Evolutionary conservation across 2,329 filamentous ascomycete species (phyloP).

Genomic region (Diaporthe citrichinensis): DNA sequence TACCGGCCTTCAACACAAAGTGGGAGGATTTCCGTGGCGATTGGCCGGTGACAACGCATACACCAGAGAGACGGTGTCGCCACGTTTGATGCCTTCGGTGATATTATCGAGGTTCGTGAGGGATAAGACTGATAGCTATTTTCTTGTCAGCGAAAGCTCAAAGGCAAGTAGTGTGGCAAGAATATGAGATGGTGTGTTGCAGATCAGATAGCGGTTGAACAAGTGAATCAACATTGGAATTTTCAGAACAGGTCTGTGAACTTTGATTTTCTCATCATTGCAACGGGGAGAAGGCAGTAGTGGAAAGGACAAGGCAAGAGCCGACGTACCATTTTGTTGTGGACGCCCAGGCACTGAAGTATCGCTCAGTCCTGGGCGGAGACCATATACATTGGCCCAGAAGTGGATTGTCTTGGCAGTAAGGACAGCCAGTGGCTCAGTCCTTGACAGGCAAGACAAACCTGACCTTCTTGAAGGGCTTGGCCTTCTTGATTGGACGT

Average conservation of each 20-base stretch:
- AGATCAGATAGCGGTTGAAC: constrained; percentile 88
- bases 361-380: constrained; percentile 6
- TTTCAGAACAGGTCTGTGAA: constrained; percentile 92
- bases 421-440: neutral
- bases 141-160: constrained; percentile 37
- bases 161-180: constrained; percentile 34
- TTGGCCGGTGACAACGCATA: neutral
- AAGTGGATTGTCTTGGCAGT: neutral
- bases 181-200: constrained; percentile 41
- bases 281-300: constrained; percentile 53
- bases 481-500: constrained; percentile 50
- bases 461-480: constrained; percentile 24
- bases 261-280: constrained; percentile 78
- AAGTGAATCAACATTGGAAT: constrained; percentile 76
- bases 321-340: constrained; percentile 55
- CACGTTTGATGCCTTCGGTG: neutral
- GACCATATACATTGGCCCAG: neutral
- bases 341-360: neutral
- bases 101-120: neutral
- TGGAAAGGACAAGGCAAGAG: constrained; percentile 16
- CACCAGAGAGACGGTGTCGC: neutral
- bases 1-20: neutral
- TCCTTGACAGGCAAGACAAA: constrained; percentile 8
- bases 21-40: neutral
- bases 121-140: neutral